Evolutionary conservation across 805 yeast species (phyloP), one percentile per base, ranked within the genome.

Genomic region (Candida berthetii): DNA sequence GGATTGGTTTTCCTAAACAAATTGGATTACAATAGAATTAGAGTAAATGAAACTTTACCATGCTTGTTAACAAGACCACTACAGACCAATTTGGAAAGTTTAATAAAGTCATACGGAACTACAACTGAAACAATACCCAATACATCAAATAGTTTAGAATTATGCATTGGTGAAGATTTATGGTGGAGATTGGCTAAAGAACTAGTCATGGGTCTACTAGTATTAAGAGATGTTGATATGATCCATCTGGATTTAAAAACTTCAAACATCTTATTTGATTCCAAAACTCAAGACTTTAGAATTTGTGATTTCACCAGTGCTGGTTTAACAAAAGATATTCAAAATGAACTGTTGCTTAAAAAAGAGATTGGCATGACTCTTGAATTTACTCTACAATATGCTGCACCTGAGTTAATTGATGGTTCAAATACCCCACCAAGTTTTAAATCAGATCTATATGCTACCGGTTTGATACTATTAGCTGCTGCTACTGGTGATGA

Each of bases 191-290:
- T 68, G 5, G 57, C 58, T 3, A 44, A 44, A 10, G 48, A 56
- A 7, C 46, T 68, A 16, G 15, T 63, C 1, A 43, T 49, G 36
- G 55, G 57, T 4, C 45, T 67, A 3, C 22, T 36, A 2, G 48
- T 61, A 1, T 40, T 69, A 19, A 46, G 46, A 34, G 48, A 52
- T 3, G 42, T 62, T 19, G 48, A 57, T 4, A 47, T 65, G 22
- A 67, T 74, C 14, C 78, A 74, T 45, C 65, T 75, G 47, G 80
- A 74, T 48, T 49, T 71, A 45, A 74, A 74, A 52, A 62, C 76
- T 15, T 68, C 68, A 36, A 74, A 74, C 48, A 51, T 74, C 8
- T 52, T 73, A 43, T 56, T 64, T 14, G 51, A 51, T 34, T n/a
- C 37, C 1, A 40, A 27, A 5, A 38, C 42, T 11, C 45, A 54